These are phyloP conservation scores for Epichloe sylvatica DNA, from an alignment of 2,329 filamentous ascomycete genomes.

Conservation along the genomic window DNA sequence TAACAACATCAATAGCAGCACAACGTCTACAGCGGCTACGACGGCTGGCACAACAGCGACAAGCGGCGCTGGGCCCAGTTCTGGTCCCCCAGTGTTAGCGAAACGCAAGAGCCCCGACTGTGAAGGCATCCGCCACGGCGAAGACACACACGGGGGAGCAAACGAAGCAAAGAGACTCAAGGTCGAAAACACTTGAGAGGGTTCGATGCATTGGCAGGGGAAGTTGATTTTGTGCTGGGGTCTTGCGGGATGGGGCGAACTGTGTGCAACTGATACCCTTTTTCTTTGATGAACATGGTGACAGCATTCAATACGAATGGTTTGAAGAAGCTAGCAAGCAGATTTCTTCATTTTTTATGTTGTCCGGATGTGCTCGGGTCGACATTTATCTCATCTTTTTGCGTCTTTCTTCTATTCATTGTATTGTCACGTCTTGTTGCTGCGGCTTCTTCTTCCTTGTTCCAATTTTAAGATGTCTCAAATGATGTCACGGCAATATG, in stretches of 20 bases:
- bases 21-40: slow-evolving; percentile 6
- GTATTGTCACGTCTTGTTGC: too few relatives aligned
- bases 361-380: background rate
- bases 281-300: background rate
- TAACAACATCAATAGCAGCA: slow-evolving; percentile 10
- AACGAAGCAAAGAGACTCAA: slow-evolving; percentile 40
- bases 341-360: background rate
- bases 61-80: slow-evolving; percentile 6
- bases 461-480: too few relatives aligned
- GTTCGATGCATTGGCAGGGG: background rate
- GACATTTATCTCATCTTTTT: too few relatives aligned
- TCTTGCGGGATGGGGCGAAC: background rate
- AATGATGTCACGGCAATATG: too few relatives aligned
- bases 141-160: slow-evolving; percentile 24
- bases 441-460: too few relatives aligned
- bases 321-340: background rate
- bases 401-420: too few relatives aligned
- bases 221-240: background rate
- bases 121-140: slow-evolving; percentile 25
- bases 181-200: slow-evolving; percentile 26
- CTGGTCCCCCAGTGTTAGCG: slow-evolving; percentile 10
- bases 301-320: background rate
- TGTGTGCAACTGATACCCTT: slow-evolving; percentile 7
- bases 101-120: slow-evolving; percentile 46
- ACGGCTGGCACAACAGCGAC: slow-evolving; percentile 7